Base-by-base conservation (phyloP, 768 basidiomycete genomes). In the Serendipita indica region DNA sequence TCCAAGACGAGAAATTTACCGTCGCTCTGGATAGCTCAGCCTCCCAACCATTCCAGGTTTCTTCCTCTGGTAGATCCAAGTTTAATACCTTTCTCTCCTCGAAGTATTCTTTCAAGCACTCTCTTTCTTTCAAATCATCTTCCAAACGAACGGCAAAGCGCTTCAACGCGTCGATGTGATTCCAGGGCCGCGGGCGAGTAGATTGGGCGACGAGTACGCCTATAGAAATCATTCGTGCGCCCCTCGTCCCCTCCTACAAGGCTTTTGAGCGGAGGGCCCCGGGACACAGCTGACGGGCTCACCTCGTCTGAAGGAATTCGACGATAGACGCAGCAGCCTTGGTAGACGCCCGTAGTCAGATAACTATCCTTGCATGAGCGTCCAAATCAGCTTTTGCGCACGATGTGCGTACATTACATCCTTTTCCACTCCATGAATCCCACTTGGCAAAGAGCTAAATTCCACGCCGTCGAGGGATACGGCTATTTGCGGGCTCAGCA, bases 381-480 rank as follows among this genome's bases (percentile, higher is more conserved):
- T 59, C 33, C 39, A 28, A 32, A 30, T 57, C 37, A 27, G 18
- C 34, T 54, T 25, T 34, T 33, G 56, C n/a, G 37, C 18, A 25
- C 57, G 39, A 13, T 20, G 35, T 25, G 72, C 83, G 65, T 68
- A 89, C 86, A 91, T 77, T 25, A 87, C 81, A 65, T 90, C 88
- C 33, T 77, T 75, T 63, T 89, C 86, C 22, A 90, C 79, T 0
- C 82, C 72, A 68, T 91, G 89, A 3, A 91, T 72, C 1, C 88
- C 88, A 62, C 86, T 89, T 0, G 89, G 89, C 10, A 91, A 74
- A 3, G 80, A 80, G 63, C 79, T 88, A 68, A 89, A 91, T 68
- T 90, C 89, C 57, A 90, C 74, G 64, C 79, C 75, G 28, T 82
- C 80, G 16, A 89, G 74, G 62, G 74, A 77, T 57, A 87, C 65